phyloP scores from a whole-genome alignment of 805 yeast species.

The Nadsonia fulvescens region DNA sequence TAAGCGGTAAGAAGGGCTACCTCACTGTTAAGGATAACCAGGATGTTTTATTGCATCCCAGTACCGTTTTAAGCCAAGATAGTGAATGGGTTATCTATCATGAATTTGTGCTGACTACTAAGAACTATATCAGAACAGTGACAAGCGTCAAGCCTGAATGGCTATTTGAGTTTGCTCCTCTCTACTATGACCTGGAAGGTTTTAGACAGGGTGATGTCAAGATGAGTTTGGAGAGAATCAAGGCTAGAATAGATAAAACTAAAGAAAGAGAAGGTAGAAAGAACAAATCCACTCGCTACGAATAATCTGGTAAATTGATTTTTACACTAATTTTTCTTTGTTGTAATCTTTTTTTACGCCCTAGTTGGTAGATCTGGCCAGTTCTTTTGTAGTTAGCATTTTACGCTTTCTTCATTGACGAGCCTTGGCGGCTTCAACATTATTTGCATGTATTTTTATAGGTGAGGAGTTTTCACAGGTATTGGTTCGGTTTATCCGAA shows the following conservation, averaged over 20 bases:
- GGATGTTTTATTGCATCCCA: slow-evolving; percentile 87
- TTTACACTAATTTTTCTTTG: too few species aligned
- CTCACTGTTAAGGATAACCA: slow-evolving; percentile 90
- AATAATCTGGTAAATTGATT: too few species aligned
- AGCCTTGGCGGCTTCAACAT: too few species aligned
- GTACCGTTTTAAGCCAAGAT: slow-evolving; percentile 74
- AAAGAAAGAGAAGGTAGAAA: slow-evolving; percentile 3
- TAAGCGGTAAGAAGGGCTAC: slow-evolving; percentile 32
- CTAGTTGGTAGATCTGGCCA: too few species aligned
- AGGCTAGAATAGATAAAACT: slow-evolving; percentile 6
- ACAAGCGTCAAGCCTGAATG: slow-evolving; percentile 84
- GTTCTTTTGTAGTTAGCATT: too few species aligned
- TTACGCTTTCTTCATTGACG: too few species aligned
- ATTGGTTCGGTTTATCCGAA: too few species aligned
- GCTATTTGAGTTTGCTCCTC: slow-evolving; percentile 69
- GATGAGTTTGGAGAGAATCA: slow-evolving; percentile 43
- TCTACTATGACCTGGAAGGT: slow-evolving; percentile 42
- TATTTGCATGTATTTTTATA: too few species aligned
- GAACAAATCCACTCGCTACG: too few species aligned
- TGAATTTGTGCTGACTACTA: slow-evolving; percentile 85
- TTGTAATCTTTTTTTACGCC: too few species aligned
- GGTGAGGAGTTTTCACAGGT: too few species aligned
- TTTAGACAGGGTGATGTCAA: slow-evolving; percentile 57
- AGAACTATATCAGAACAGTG: slow-evolving; percentile 87
- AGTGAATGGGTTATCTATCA: slow-evolving; percentile 90